Evolutionary conservation across 2,329 filamentous ascomycete species (phyloP), one percentile per base, ranked within the genome.

Genomic region (Penicillium thymicola): DNA sequence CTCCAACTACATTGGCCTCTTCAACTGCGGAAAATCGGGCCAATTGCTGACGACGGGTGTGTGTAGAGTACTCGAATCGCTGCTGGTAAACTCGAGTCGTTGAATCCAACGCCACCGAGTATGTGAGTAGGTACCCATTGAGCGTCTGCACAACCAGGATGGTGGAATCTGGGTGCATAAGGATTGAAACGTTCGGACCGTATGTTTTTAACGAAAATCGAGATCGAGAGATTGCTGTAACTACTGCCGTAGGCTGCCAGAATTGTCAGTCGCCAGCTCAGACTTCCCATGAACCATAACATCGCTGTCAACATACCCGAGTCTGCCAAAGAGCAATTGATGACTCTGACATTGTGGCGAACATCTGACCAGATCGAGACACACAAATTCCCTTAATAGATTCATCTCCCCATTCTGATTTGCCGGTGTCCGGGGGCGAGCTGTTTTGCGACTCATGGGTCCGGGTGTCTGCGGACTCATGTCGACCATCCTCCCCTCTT

Each of bases 311-410:
- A 67, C 80, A 58, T 81, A 92, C 91, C 83, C 93, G 93, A 54
- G 90, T 93, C 77, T 99, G 94, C 94, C 94, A 99, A 64, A 99
- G 82, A n/a, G 89, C 91, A 72, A 99, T 85, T 13, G 89, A 89
- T 2, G 89, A 89, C 5, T 84, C 79, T 0, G 93, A 97, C 69
- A 97, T 90, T 45, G 91, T 91, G 50, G 90, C 90, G 75, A 99
- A 97, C 59, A 89, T 78, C 67, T 92, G 88, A 40, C 92, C 92
- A 54, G 84, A 87, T 43, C 92, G 85, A 2, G 92, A 89, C 40
- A 92, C 84, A 61, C 86, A 85, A 52, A 96, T 79, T 7, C 89
- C 89, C 59, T 90, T 77, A 53, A 97, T 85, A 23, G 82, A 84
- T 70, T 89, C 88, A 69, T 79, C 84, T 44, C 79, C 81, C 62